These are phyloP conservation scores for Zea mays DNA, from an alignment of 176 grass and related monocot genomes.

Conservation along the genomic window DNA sequence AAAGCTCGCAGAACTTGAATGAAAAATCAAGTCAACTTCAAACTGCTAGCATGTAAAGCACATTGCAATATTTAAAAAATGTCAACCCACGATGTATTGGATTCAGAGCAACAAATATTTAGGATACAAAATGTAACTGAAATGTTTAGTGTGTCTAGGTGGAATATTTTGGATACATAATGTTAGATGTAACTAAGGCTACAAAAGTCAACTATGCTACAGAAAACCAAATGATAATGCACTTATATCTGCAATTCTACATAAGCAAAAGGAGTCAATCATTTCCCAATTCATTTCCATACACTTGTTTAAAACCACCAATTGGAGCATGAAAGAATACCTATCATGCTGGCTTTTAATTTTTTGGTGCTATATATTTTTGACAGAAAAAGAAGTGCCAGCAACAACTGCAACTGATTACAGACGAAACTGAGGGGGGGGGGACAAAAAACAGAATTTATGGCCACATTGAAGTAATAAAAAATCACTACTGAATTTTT, in stretches of 20 bases:
- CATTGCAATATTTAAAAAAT: conserved; percentile 1
- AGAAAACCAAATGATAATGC: not conserved
- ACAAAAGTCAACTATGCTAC: not conserved
- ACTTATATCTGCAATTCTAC: not conserved
- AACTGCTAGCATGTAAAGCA: not conserved
- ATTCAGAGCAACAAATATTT: conserved; percentile 9
- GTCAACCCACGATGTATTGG: not conserved
- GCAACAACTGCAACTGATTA: conserved; percentile 1
- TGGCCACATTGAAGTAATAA: too few relatives aligned
- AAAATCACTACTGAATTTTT: too few relatives aligned
- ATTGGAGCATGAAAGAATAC: not conserved
- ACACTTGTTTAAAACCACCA: not conserved
- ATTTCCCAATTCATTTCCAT: not conserved
- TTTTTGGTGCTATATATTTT: not conserved
- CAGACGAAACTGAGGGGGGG: not conserved
- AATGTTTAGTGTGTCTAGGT: not conserved
- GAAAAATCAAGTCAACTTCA: conserved; percentile 26
- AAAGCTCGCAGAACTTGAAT: conserved; percentile 5
- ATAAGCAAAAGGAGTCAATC: conserved; percentile 2
- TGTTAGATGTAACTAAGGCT: too few relatives aligned
- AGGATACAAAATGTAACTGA: not conserved
- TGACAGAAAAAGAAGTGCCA: not conserved
- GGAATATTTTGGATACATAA: not conserved
- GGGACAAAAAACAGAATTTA: not conserved
- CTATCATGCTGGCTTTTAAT: not conserved